These are phyloP conservation scores for Chalciporus sphaerocephalus DNA, from an alignment of 768 basidiomycete genomes.

Conservation along the genomic window DNA sequence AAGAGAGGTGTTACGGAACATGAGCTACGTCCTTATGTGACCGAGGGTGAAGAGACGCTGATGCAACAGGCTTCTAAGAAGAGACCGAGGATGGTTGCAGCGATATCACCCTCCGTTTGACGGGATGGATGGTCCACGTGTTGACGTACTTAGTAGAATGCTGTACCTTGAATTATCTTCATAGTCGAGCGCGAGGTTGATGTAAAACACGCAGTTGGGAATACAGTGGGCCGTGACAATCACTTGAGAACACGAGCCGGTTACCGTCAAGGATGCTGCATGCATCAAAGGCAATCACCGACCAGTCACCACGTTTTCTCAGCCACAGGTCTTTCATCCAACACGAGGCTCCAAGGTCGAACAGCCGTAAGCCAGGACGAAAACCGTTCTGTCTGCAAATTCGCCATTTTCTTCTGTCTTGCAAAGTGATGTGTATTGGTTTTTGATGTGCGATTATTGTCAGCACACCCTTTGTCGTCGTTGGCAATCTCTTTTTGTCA, in stretches of 20 bases:
- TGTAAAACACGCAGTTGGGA: constrained; percentile 15
- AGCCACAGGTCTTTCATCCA: constrained; percentile 24
- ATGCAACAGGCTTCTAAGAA: constrained; percentile 25
- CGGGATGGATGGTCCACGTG: background rate
- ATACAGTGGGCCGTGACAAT: constrained; percentile 12
- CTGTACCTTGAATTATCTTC: background rate
- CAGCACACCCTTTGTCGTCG: background rate
- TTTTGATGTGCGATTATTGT: constrained; percentile 26
- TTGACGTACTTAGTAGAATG: background rate
- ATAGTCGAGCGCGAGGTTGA: constrained; percentile 2
- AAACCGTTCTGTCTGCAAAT: constrained; percentile 8
- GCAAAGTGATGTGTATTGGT: constrained; percentile 20
- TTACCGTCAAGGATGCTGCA: background rate
- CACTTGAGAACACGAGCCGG: background rate
- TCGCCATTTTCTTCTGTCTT: constrained; percentile 7
- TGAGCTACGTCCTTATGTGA: constrained; percentile 61
- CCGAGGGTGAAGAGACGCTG: constrained; percentile 52
- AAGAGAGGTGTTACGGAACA: constrained; percentile 55
- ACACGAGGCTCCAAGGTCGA: constrained; percentile 29
- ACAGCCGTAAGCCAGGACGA: constrained; percentile 8
- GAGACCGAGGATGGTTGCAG: background rate
- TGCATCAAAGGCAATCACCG: constrained; percentile 25
- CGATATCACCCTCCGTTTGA: constrained; percentile 5
- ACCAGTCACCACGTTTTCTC: constrained; percentile 31
- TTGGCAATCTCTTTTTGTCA: background rate